Evolutionary conservation across 2,329 filamentous ascomycete genomes (phyloP), one percentile per base, ranked within the genome.

Genomic region (Sarocladium strictum): DNA sequence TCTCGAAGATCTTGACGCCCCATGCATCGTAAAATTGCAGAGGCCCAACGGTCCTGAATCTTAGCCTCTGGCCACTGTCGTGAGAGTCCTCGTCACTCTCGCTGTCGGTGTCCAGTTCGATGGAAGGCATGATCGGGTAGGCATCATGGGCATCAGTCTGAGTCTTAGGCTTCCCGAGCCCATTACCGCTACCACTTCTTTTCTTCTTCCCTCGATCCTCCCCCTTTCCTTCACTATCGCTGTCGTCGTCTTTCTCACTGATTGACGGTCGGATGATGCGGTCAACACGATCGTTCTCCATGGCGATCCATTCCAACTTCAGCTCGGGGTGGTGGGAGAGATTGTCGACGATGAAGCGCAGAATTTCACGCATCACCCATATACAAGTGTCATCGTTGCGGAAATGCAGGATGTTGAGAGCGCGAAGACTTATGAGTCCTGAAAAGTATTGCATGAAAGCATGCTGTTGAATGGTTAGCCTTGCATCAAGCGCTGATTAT

Each of bases 301-400:
- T 75, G 4, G 79, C 77, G 17, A 86, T 68, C 72, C 78, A 85
- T 62, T 84, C 78, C 2, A 86, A 69, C 60, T 78, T 78, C 62
- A 82, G 69, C 10, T 76, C 62, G 0, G 79, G 79, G 56, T 79
- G 72, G 56, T 84, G 78, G 2, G 77, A 75, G 2, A 85, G 64
- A 29, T 73, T 80, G 62, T 86, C 83, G 10, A 83, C 72, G 26
- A 81, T 73, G 62, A 85, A 85, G n/a, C 72, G 74, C 38, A 77
- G 72, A 2, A 78, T 77, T 65, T 85, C 81, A 17, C 74, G 72
- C 67, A 79, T 75, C 7, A 83, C 76, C 69, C 75, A 81, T 14
- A 76, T 68, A 55, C 80, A 84, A 0, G 76, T 78, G 58, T 83
- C 79, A 29, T 80, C 77, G 56, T 76, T 77, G 17, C 78, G 74